These are phyloP conservation scores for Casaregolazyma lundiana DNA, from an alignment of 1,139 yeast genomes.

Conservation along the genomic window DNA sequence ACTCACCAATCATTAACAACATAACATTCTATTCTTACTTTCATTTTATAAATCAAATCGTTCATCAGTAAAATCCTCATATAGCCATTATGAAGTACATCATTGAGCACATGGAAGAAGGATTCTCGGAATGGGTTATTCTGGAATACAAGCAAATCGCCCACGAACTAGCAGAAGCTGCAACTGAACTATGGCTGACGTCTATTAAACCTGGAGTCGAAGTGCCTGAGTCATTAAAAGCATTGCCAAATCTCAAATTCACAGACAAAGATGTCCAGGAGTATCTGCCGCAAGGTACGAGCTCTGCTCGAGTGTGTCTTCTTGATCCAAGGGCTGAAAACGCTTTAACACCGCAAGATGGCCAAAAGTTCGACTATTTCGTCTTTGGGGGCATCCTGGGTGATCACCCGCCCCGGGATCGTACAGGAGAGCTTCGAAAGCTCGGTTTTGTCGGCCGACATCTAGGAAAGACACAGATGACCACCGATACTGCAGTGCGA, in stretches of 20 bases:
- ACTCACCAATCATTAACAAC: too few relatives aligned
- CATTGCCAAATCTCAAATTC: conserved; percentile 67
- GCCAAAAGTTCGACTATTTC: conserved; percentile 66
- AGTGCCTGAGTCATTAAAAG: conserved; percentile 52
- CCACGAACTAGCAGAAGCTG: conserved; percentile 72
- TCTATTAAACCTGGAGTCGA: conserved; percentile 64
- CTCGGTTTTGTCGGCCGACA: conserved; percentile 81
- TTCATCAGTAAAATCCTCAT: too few relatives aligned
- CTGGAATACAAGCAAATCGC: conserved; percentile 82
- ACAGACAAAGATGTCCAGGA: conserved; percentile 67
- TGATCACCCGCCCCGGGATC: conserved; percentile 92
- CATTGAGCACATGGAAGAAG: conserved; percentile 96
- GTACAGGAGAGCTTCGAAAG: conserved; percentile 85
- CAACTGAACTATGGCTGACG: conserved; percentile 55
- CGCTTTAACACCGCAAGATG: conserved; percentile 71
- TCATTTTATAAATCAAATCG: neutral
- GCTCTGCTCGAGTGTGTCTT: conserved; percentile 61
- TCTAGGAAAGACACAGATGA: conserved; percentile 86
- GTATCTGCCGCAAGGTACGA: conserved; percentile 39
- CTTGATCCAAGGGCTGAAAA: conserved; percentile 81
- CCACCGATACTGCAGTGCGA: conserved; percentile 95
- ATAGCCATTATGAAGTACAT: conserved; percentile 56
- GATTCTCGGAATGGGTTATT: conserved; percentile 93
- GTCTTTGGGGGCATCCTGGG: conserved; percentile 96
- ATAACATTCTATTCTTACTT: too few relatives aligned